These are phyloP conservation scores for Stachybotrys chlorohalonatus DNA, from an alignment of 2,329 filamentous ascomycete genomes.

Conservation along the genomic window DNA sequence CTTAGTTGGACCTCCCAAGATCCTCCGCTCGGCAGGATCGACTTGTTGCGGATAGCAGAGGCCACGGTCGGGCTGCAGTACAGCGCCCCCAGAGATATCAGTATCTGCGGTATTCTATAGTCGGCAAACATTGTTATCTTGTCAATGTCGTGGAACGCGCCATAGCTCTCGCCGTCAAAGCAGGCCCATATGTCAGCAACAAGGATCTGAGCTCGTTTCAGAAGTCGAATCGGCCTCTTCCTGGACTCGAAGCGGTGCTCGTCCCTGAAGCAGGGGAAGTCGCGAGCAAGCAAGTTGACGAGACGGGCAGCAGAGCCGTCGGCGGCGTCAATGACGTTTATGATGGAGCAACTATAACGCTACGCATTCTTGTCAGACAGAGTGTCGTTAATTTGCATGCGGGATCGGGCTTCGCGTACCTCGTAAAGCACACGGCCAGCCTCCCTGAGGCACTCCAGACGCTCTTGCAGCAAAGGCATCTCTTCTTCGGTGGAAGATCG, in stretches of 20 bases:
- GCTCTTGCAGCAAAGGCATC: constrained; percentile 74
- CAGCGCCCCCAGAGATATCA: constrained; percentile 73
- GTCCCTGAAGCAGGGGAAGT: constrained; percentile 83
- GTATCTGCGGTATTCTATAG: constrained; percentile 91
- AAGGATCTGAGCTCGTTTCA: constrained; percentile 93
- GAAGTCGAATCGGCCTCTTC: constrained; percentile 61
- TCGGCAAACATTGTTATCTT: constrained; percentile 98
- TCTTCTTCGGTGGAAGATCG: constrained; percentile 77
- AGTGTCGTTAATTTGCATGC: not conserved
- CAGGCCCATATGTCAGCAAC: constrained; percentile 96
- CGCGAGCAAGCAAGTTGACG: constrained; percentile 74
- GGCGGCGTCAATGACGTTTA: constrained; percentile 64
- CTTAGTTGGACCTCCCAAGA: constrained; percentile 81
- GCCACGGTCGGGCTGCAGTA: constrained; percentile 77
- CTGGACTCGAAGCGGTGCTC: constrained; percentile 66
- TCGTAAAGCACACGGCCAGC: constrained; percentile 72
- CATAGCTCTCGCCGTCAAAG: constrained; percentile 73
- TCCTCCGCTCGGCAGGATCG: constrained; percentile 60
- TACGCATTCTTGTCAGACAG: constrained; percentile 20
- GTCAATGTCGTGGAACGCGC: constrained; percentile 81
- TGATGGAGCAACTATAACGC: constrained; percentile 68
- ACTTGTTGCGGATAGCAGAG: constrained; percentile 54
- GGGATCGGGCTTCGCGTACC: constrained; percentile 33
- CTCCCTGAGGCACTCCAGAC: constrained; percentile 72
- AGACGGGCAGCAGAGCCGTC: constrained; percentile 72